These are phyloP conservation scores for Linum usitatissimum DNA, from an alignment of 345 rosid genomes.

Conservation along the genomic window DNA sequence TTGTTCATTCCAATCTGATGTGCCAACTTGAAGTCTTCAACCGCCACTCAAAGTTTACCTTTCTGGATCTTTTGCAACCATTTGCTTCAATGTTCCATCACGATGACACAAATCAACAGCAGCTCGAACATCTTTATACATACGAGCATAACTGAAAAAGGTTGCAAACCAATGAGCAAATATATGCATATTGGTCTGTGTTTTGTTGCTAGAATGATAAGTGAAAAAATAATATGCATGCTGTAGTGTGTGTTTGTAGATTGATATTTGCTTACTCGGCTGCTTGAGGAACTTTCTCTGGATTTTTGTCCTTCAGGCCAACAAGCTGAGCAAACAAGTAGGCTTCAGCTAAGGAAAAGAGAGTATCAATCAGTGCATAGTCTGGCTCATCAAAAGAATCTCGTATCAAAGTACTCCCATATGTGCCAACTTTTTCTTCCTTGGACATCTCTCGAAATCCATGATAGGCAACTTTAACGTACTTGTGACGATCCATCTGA, in stretches of 20 bases:
- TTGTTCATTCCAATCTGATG: not conserved
- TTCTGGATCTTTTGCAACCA: constrained; percentile 86
- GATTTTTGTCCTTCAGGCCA: constrained; percentile 71
- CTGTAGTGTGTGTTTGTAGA: not conserved
- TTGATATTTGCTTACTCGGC: constrained; percentile 43
- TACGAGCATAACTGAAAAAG: constrained; percentile 49
- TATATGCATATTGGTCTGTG: not conserved
- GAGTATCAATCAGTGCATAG: constrained; percentile 94
- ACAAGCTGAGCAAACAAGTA: constrained; percentile 96
- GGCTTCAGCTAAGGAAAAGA: constrained; percentile 90
- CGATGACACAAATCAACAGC: constrained; percentile 99
- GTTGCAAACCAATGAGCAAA: not conserved
- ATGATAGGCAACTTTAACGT: constrained; percentile 96
- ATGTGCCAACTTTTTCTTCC: constrained; percentile 79
- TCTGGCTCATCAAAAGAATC: constrained; percentile 95
- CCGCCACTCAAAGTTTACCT: constrained; percentile 19
- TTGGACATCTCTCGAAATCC: constrained; percentile 86
- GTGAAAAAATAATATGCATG: not conserved
- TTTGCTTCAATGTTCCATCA: constrained; percentile 90
- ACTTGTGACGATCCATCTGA: constrained; percentile 98
- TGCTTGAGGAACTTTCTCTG: constrained; percentile 48
- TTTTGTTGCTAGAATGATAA: not conserved
- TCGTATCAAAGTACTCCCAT: constrained; percentile 72
- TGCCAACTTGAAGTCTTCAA: not conserved
- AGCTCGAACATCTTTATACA: constrained; percentile 92